phyloP scores from a whole-genome alignment of 2,329 filamentous ascomycete genomes.

The Nigrospora oryzae region DNA sequence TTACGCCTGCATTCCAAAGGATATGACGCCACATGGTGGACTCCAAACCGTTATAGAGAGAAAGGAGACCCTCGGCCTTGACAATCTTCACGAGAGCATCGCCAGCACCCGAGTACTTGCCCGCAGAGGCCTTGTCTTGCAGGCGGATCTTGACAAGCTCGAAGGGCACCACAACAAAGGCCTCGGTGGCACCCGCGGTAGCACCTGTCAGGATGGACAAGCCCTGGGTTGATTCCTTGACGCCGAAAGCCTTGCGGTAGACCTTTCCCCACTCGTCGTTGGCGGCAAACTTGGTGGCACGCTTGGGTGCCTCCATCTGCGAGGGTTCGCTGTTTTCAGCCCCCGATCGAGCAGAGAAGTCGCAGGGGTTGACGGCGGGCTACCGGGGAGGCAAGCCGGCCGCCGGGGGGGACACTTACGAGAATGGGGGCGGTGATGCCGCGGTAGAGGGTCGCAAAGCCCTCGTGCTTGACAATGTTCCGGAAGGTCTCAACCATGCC shows the following conservation, averaged over 20 bases:
- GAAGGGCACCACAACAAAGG: slow-evolving; percentile 96
- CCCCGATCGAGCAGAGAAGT: too few species aligned
- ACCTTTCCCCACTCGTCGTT: slow-evolving; percentile 98
- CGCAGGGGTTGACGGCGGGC: too few species aligned
- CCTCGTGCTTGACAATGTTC: slow-evolving; percentile 95
- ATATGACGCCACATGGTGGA: slow-evolving; percentile 95
- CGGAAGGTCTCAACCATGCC: slow-evolving; percentile 97
- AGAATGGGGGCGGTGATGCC: slow-evolving; percentile 93
- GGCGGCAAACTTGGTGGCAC: slow-evolving; percentile 96
- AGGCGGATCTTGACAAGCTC: slow-evolving; percentile 87
- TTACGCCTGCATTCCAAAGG: slow-evolving; percentile 31
- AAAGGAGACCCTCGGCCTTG: slow-evolving; percentile 71
- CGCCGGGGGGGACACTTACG: too few species aligned
- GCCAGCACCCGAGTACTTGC: slow-evolving; percentile 76
- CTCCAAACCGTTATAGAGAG: slow-evolving; percentile 94
- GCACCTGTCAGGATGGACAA: slow-evolving; percentile 91
- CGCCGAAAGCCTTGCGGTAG: slow-evolving; percentile 81
- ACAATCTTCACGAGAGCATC: slow-evolving; percentile 79
- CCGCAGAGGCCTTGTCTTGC: slow-evolving; percentile 88
- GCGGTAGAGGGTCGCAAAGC: slow-evolving; percentile 85
- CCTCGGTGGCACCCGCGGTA: slow-evolving; percentile 88
- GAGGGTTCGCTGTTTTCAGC: not conserved
- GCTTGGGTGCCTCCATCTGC: slow-evolving; percentile 78
- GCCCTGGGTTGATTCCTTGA: slow-evolving; percentile 80
- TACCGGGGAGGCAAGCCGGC: too few species aligned